Base-by-base conservation (phyloP, 768 basidiomycete species). In the Udeniomyces megalosporus region DNA sequence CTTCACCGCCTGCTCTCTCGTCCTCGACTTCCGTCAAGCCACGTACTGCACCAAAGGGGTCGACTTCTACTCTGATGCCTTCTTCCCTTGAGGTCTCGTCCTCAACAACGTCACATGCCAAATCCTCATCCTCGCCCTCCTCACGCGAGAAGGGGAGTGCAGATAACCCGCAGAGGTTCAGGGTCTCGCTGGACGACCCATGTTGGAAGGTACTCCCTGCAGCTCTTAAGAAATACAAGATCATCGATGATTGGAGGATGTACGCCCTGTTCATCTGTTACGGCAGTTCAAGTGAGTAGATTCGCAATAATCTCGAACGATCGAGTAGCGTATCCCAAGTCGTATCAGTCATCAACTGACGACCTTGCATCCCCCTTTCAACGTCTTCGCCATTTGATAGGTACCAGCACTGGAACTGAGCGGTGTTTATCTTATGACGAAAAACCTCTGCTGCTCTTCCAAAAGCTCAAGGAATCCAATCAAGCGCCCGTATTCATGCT, bases 221-320 rank as follows among this genome's bases (percentile, higher is more conserved):
- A 0, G 95, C 95, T 17, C 77, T 99, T 66, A 96, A 96, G 76
- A 97, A 97, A 74, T 99, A 99, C 74, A 91, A 88, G 71, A 97
- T 97, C 75, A 90, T 93, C 73, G 95, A 97, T 67, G 92, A 88
- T 73, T 99, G 95, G 95, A 85, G 90, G 77, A 88, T 90, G 69
- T 99, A 97, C 76, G 95, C 95, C 31, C 87, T 99, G 85, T 99
- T 99, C 75, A 97, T 99, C 65, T 97, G 93, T 69, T 96, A 93
- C 73, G 93, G 92, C 12, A 84, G 85, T 58, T 78, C 90, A 57
- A 89, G 92, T 90, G 70, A 68, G 80, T 32, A 17, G 38, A 44
- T 46, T 17, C 31, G 7, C 11, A 15, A 11, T 31, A 15, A 8
- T 42, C 28, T 32, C 35, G 1, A 50, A 10, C 14, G n/a, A n/a